Conservation (phyloP, 1,284 basidiomycete genomes). For the Malassezia furfur region DNA sequence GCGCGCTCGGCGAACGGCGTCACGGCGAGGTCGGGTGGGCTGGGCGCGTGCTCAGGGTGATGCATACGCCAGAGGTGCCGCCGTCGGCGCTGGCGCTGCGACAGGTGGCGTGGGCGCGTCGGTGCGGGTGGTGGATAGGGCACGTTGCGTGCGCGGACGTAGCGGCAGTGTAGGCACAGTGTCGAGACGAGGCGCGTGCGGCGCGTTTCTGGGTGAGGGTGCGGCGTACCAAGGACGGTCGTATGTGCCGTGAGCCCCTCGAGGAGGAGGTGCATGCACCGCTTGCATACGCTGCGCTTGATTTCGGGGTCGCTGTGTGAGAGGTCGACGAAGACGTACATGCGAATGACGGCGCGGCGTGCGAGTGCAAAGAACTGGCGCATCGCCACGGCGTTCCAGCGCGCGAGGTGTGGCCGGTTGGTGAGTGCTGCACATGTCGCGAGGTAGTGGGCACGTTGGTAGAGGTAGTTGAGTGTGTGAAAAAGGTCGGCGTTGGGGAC, state of each 20-base stretch:
- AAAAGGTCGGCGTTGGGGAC: conserved; percentile 23
- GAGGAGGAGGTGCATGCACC: conserved; percentile 1
- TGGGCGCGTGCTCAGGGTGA: background rate
- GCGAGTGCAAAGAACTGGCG: conserved; percentile 10
- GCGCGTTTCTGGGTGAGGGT: background rate
- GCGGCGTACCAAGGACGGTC: background rate
- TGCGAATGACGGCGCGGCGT: conserved; percentile 13
- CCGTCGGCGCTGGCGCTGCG: conserved; percentile 13
- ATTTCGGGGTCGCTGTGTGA: conserved; percentile 3
- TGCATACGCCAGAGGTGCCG: conserved; percentile 2
- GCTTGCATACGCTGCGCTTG: conserved; percentile 11
- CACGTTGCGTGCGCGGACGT: background rate
- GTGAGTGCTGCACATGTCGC: background rate
- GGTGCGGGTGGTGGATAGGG: background rate
- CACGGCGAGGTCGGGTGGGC: background rate
- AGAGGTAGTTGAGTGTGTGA: conserved; percentile 14
- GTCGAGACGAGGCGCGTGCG: background rate
- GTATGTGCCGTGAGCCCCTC: conserved; percentile 10
- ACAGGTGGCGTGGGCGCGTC: background rate
- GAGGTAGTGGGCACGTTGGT: conserved; percentile 9
- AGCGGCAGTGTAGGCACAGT: background rate
- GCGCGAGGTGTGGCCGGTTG: background rate
- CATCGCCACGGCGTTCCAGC: conserved; percentile 4
- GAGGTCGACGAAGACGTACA: background rate
- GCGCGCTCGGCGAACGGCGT: conserved; percentile 2